These are phyloP conservation scores for Botrytis galanthina DNA, from an alignment of 2,329 filamentous ascomycete species.

Conservation along the genomic window DNA sequence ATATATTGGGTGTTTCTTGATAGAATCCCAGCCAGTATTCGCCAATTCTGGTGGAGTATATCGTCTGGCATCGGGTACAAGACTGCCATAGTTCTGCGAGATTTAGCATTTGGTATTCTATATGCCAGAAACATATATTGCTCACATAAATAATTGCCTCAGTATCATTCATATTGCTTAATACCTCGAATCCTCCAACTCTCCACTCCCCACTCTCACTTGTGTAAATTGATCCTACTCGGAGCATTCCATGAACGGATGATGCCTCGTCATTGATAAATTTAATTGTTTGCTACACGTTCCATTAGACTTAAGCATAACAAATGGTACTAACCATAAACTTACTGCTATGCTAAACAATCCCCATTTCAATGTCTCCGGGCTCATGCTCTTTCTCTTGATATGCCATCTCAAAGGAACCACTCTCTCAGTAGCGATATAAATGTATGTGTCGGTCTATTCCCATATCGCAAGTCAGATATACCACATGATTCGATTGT, in stretches of 20 bases:
- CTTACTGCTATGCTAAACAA: constrained; percentile 78
- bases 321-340: neutral
- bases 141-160: constrained; percentile 83
- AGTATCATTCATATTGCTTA: constrained; percentile 95
- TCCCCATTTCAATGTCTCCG: constrained; percentile 97
- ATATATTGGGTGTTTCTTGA: constrained; percentile 77
- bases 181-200: constrained; percentile 84
- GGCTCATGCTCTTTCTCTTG: constrained; percentile 79
- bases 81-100: constrained; percentile 73
- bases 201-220: constrained; percentile 99
- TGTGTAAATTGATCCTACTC: constrained; percentile 84
- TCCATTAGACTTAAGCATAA: constrained; percentile 7
- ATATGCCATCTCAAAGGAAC: constrained; percentile 87
- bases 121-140: neutral
- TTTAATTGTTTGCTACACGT: constrained; percentile 73
- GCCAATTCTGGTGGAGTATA: constrained; percentile 87
- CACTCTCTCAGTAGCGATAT: constrained; percentile 90
- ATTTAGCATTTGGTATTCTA: constrained; percentile 15
- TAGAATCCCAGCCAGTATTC: constrained; percentile 84
- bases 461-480: constrained; percentile 29
- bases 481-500: constrained; percentile 8
- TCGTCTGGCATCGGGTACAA: constrained; percentile 78
- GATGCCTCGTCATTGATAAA: constrained; percentile 94
- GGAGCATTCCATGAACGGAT: constrained; percentile 85
- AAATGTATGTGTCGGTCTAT: constrained; percentile 90